Evolutionary conservation across 164 flowering plant genomes (phyloP).

Genomic region (Saururus chinensis): DNA sequence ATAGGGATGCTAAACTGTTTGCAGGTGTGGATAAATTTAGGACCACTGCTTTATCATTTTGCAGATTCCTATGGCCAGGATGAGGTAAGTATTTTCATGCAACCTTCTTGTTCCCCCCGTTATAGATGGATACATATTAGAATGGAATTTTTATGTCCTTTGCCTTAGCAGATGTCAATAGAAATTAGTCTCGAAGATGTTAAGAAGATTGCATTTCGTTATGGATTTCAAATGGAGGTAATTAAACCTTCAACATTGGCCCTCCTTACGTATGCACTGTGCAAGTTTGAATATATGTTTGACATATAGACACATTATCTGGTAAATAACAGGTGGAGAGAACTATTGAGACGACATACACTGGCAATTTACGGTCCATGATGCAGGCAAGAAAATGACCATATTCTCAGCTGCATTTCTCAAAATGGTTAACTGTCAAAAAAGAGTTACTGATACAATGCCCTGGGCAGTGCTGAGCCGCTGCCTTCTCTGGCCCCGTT

Average conservation of each 20-base stretch:
- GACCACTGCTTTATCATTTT: conserved; percentile 96
- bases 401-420: neutral
- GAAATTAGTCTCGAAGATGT: conserved; percentile 97
- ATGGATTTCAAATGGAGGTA: conserved; percentile 83
- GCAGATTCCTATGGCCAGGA: conserved; percentile 81
- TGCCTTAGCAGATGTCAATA: conserved; percentile 80
- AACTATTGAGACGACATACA: conserved; percentile 78
- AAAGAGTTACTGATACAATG: too few species aligned
- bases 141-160: neutral
- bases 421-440: too few species aligned
- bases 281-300: neutral
- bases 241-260: neutral
- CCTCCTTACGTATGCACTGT: neutral
- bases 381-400: conserved; percentile 59
- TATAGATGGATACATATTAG: neutral
- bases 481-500: too few species aligned
- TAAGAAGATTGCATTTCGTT: conserved; percentile 60
- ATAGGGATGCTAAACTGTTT: conserved; percentile 7
- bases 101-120: neutral
- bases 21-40: conserved; percentile 95
- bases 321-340: conserved; percentile 49
- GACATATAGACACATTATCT: neutral
- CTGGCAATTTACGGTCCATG: conserved; percentile 83
- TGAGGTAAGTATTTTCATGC: conserved; percentile 45
- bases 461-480: too few species aligned